Evolutionary conservation across 176 grass and related monocot species (phyloP), one percentile per base, ranked within the genome.

Genomic region (Raddia distichophylla): DNA sequence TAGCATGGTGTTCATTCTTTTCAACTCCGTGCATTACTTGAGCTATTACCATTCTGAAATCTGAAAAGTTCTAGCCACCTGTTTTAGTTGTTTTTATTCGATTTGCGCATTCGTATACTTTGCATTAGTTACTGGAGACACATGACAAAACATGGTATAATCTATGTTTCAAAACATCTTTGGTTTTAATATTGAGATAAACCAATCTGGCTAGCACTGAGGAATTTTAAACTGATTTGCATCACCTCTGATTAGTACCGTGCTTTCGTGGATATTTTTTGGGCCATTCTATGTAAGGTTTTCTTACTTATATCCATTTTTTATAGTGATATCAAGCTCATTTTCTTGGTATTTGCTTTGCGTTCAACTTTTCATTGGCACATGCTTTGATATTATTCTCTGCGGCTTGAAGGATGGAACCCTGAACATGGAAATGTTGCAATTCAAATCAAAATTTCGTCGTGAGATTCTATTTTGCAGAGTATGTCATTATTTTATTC

Each of bases 371-470:
- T 19, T 63, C 18, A 54, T 64, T 83, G 60, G 45, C 67, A 74
- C 15, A 51, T 8, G 37, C 65, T 1, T 77, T 37, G 27, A 22
- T 67, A 52, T 85, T 27, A 14, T 47, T 63, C 35, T 67, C 16
- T 87, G 86, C 90, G 94, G 95, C 76, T 84, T 98, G 79, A 98
- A 98, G 80, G 95, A 98, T 86, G 95, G 95, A 91, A 98, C 78
- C 59, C 71, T 98, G 54, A 98, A 98, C 88, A 90, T 89, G 86
- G 95, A 98, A 71, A 88, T 98, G 82, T 78, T 98, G 72, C 92
- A 88, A 71, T 98, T 98, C 73, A 98, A 98, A 84, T 86, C 81
- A 0, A 92, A 74, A 46, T 98, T 98, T 89, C 95, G 92, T 71
- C 92, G 88, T 50, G 95, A 98, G 88, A 72, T 98, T 69, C 87